A percentile compares a stretch with the other conserved stretches of the same genome.
Conservation (phyloP, 371 early-diverging fungal genomes). For the Syncephalastrum sp. region DNA sequence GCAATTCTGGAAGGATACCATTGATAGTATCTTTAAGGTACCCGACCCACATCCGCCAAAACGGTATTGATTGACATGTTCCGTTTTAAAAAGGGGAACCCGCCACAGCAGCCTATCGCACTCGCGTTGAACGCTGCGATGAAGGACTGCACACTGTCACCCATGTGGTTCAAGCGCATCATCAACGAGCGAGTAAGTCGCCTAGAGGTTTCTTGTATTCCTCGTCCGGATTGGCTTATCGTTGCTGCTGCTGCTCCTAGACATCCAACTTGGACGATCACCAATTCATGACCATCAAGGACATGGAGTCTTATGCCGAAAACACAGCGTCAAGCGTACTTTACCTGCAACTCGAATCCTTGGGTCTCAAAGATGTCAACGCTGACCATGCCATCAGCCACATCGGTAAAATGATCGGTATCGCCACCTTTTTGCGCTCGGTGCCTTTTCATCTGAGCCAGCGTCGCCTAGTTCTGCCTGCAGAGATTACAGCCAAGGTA, state of each 20-base stretch:
- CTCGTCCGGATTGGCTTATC: background rate
- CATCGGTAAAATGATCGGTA: slow-evolving; percentile 86
- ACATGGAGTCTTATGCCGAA: slow-evolving; percentile 88
- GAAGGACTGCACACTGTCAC: slow-evolving; percentile 49
- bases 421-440: slow-evolving; percentile 71
- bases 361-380: slow-evolving; percentile 77
- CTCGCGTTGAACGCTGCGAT: slow-evolving; percentile 53
- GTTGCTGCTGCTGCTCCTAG: slow-evolving; percentile 22
- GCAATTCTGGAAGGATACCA: slow-evolving; percentile 80
- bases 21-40: slow-evolving; percentile 71
- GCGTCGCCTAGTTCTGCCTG: slow-evolving; percentile 66
- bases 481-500: slow-evolving; percentile 80
- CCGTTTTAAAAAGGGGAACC: slow-evolving; percentile 47
- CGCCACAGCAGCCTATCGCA: slow-evolving; percentile 77
- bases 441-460: slow-evolving; percentile 70
- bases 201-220: background rate
- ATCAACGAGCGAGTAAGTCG: slow-evolving; percentile 65
- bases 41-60: too few species aligned
- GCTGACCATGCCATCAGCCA: slow-evolving; percentile 92
- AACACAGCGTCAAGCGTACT: slow-evolving; percentile 82
- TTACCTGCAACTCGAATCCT: slow-evolving; percentile 85
- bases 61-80: background rate
- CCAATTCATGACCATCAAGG: slow-evolving; percentile 69
- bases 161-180: slow-evolving; percentile 73
- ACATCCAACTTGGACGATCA: slow-evolving; percentile 65